Conservation (phyloP, 148 eudicot genomes). For the Vaccinium corymbosum region DNA sequence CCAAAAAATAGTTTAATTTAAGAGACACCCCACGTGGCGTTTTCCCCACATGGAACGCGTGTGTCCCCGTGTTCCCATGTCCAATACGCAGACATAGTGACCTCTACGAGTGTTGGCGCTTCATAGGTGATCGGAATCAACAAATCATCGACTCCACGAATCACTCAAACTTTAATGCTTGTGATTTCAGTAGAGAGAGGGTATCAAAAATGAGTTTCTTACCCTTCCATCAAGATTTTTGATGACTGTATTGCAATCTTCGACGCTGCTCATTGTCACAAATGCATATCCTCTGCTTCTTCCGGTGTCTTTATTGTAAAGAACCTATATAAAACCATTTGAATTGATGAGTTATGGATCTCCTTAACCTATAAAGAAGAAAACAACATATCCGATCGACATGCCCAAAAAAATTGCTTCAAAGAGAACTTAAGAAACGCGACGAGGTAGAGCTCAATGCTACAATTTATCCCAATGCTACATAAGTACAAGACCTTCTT, state of each 20-base stretch:
- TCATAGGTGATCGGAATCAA: neutral
- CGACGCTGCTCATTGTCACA: slow-evolving; percentile 90
- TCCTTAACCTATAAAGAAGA: neutral
- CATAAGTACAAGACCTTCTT: neutral
- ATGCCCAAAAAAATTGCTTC: neutral
- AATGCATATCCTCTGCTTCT: slow-evolving; percentile 97
- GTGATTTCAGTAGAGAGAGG: neutral
- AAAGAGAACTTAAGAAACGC: neutral
- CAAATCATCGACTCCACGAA: neutral
- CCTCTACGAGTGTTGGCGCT: too few species aligned
- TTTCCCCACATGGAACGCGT: too few species aligned
- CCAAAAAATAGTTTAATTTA: too few species aligned
- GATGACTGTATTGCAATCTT: slow-evolving; percentile 67
- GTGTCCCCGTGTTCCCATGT: too few species aligned
- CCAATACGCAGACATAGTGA: too few species aligned
- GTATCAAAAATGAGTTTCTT: slow-evolving; percentile 20
- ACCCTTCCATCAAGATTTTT: slow-evolving; percentile 85
- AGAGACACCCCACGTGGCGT: too few species aligned
- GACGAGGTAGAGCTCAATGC: neutral
- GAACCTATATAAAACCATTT: slow-evolving; percentile 49
- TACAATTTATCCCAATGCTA: neutral
- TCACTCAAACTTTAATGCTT: neutral
- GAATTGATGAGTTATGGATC: neutral
- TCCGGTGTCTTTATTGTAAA: slow-evolving; percentile 68
- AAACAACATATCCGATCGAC: neutral